Conservation (phyloP, 179 eudicot genomes). For the Patellifolia procumbens region DNA sequence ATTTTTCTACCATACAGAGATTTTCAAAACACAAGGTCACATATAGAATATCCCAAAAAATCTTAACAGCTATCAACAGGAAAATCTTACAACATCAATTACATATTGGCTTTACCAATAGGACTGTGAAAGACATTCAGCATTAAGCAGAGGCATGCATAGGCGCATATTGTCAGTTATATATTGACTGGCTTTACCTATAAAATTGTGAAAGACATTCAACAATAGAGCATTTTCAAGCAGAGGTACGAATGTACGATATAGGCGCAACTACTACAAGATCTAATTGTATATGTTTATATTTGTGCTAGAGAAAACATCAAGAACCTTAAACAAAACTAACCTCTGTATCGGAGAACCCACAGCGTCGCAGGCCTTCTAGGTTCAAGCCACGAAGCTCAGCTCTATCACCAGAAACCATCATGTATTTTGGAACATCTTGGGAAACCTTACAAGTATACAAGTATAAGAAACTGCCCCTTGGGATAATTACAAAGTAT, state of each 20-base stretch:
- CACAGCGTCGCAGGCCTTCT: conserved; percentile 84
- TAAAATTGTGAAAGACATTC: neutral
- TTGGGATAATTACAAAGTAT: neutral
- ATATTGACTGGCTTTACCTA: neutral
- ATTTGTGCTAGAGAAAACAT: neutral
- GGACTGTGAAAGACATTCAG: no score
- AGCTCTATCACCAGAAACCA: conserved; percentile 96
- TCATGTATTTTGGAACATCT: conserved; percentile 88
- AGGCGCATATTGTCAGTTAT: no score
- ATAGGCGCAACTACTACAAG: no score
- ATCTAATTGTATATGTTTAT: conserved; percentile 32
- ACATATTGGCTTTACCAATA: no score
- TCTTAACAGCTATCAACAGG: neutral
- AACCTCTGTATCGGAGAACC: conserved; percentile 78
- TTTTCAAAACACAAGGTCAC: no score
- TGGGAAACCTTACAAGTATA: conserved; percentile 62
- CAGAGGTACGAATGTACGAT: no score
- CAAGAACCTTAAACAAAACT: conserved; percentile 16
- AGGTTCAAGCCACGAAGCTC: conserved; percentile 88
- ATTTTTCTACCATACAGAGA: no score
- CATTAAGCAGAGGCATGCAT: no score
- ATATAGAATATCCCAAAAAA: no score
- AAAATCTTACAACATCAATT: neutral
- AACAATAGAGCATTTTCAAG: neutral
- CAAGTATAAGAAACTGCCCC: conserved; percentile 8